Evolutionary conservation across 2,329 filamentous ascomycete species (phyloP).

Genomic region (Curvularia eragrostidis): DNA sequence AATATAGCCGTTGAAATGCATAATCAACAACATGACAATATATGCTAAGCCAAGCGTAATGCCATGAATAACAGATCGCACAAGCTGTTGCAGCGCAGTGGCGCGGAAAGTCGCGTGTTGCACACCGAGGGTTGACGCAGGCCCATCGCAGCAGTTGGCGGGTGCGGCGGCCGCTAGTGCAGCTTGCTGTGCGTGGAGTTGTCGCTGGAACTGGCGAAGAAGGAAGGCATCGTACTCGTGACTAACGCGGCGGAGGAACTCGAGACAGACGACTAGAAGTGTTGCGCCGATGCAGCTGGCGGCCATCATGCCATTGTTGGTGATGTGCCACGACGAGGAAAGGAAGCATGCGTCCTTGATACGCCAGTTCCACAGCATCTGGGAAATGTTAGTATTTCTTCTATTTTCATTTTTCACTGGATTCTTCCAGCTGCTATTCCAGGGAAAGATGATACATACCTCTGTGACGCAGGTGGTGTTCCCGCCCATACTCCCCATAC

Average conservation of each 20-base stretch:
- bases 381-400: conserved; percentile 2
- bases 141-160: conserved; percentile 37
- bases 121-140: conserved; percentile 26
- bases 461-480: conserved; percentile 50
- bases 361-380: conserved; percentile 86
- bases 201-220: conserved; percentile 58
- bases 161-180: conserved; percentile 26
- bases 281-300: conserved; percentile 81
- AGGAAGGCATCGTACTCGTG: conserved; percentile 77
- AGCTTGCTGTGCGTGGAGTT: conserved; percentile 36
- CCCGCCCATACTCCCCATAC: conserved; percentile 20
- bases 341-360: conserved; percentile 76
- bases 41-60: conserved; percentile 77
- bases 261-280: conserved; percentile 74
- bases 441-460: conserved; percentile 27
- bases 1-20: conserved; percentile 74
- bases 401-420: neutral
- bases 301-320: conserved; percentile 73
- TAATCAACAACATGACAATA: conserved; percentile 75
- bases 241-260: conserved; percentile 71
- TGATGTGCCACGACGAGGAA: conserved; percentile 72
- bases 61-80: conserved; percentile 72
- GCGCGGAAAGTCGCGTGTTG: conserved; percentile 56
- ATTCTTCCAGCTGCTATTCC: neutral
- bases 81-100: conserved; percentile 67